phyloP scores from a whole-genome alignment of 495 filamentous ascomycete genomes.

The Penicillium parvum region DNA sequence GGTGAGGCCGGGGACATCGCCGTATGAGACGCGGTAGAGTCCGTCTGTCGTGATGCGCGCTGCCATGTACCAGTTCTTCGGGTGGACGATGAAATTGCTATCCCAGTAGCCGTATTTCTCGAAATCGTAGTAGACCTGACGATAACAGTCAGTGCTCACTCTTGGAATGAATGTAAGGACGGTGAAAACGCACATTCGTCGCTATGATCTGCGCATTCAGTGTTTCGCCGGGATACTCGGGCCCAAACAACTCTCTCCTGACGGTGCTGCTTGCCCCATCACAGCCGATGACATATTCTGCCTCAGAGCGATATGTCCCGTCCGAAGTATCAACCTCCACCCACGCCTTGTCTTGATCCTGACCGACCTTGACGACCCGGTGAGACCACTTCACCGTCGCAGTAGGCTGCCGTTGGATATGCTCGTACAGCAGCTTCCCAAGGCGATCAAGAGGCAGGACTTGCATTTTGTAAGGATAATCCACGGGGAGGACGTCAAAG shows the following conservation, averaged over 20 bases:
- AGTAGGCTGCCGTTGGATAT: slow-evolving; percentile 39
- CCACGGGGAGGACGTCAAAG: slow-evolving; percentile 26
- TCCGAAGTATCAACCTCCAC: slow-evolving; percentile 45
- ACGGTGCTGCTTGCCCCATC: slow-evolving; percentile 56
- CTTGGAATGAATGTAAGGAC: background rate
- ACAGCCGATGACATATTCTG: slow-evolving; percentile 55
- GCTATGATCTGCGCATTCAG: slow-evolving; percentile 57
- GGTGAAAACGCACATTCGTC: slow-evolving; percentile 47
- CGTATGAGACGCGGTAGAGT: slow-evolving; percentile 58
- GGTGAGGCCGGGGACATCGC: slow-evolving; percentile 47
- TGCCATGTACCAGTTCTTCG: slow-evolving; percentile 58
- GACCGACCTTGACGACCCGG: slow-evolving; percentile 44
- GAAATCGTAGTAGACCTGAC: slow-evolving; percentile 54
- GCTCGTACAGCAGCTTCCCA: slow-evolving; percentile 42
- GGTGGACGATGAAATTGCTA: slow-evolving; percentile 56
- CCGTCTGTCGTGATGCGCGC: slow-evolving; percentile 54
- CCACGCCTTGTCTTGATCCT: slow-evolving; percentile 47
- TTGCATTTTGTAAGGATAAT: slow-evolving; percentile 41
- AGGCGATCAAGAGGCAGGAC: slow-evolving; percentile 46
- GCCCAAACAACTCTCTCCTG: slow-evolving; percentile 51
- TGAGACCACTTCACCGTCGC: slow-evolving; percentile 46
- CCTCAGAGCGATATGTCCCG: slow-evolving; percentile 38
- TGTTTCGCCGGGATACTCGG: slow-evolving; percentile 55
- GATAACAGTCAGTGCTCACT: background rate
- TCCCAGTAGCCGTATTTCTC: slow-evolving; percentile 51